Evolutionary conservation across 2,329 filamentous ascomycete species (phyloP).

Genomic region (Arthrocladium fulminans): DNA sequence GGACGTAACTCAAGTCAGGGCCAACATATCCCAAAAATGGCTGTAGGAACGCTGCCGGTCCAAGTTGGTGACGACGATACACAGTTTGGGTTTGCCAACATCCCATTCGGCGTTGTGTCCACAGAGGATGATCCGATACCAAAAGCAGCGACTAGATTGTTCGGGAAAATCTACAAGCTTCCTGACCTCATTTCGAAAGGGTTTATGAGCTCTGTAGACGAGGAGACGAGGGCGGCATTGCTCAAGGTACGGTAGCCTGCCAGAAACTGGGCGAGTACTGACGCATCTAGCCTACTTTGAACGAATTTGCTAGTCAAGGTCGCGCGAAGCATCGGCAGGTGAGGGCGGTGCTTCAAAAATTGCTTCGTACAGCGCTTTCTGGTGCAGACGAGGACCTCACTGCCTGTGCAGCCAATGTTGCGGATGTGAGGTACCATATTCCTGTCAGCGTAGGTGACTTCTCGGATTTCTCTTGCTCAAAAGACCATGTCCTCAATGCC

Average conservation of each 20-base stretch:
- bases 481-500: slow-evolving; percentile 47
- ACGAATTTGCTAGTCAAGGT: slow-evolving; percentile 42
- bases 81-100: slow-evolving; percentile 33
- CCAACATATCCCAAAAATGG: background rate
- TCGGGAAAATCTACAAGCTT: slow-evolving; percentile 46
- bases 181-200: slow-evolving; percentile 32
- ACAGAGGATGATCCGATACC: slow-evolving; percentile 30
- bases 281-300: slow-evolving; percentile 33
- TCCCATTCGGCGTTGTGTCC: slow-evolving; percentile 47
- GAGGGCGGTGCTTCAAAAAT: slow-evolving; percentile 31
- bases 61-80: background rate
- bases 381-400: background rate
- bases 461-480: slow-evolving; percentile 49
- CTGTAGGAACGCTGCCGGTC: too few species aligned
- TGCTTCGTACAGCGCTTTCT: background rate
- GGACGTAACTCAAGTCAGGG: background rate
- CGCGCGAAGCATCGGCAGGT: slow-evolving; percentile 32
- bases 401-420: slow-evolving; percentile 25
- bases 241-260: slow-evolving; percentile 9
- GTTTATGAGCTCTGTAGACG: slow-evolving; percentile 24
- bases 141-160: slow-evolving; percentile 44
- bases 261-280: background rate
- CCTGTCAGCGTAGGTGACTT: slow-evolving; percentile 50
- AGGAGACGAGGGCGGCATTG: slow-evolving; percentile 25
- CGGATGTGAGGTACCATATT: slow-evolving; percentile 42